Evolutionary conservation across 176 grass and related monocot species (phyloP), one percentile per base, ranked within the genome.

Genomic region (Tuctoria greenei): DNA sequence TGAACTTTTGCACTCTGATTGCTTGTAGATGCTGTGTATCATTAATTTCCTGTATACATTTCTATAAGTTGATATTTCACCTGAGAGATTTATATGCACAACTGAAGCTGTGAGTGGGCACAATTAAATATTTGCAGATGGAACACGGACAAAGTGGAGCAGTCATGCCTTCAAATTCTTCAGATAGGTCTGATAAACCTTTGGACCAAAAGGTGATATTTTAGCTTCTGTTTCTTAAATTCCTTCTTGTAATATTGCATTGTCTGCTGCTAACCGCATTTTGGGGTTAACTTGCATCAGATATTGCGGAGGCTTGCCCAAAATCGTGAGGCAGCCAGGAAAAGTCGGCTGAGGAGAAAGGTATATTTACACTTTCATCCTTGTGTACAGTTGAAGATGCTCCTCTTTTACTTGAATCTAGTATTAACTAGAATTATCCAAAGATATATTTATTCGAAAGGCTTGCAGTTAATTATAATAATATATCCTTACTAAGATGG

Each of bases 301-400:
- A 76, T 79, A 25, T 7, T 80, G 66, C 89, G 89, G 4, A 82
- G 89, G 43, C 89, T 92, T 56, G 89, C 89, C 37, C 89, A 92
- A 76, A 92, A 92, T 85, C 82, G 89, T 41, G 89, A 92, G 76
- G 89, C 89, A 18, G 89, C 89, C 63, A 85, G 89, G 64, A 92
- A 92, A 79, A 92, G 89, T 76, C 78, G 89, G 7, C 44, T 92
- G 52, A 92, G 86, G 74, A 92, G 88, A 85, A 92, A 92, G 86
- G 89, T 92, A 75, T 43, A 0, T 1, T 20, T 58, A 58, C 50
- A 74, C 16, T n/a, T 51, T 69, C 35, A 10, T 55, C 18, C 21
- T 38, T 75, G 40, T 65, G 6, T 15, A 10, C 21, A 77, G 2
- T 25, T 51, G n/a, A 21, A 49, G 18, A 7, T 64, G 12, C 10